These are phyloP conservation scores for Aspergillus nanangensis DNA, from an alignment of 495 filamentous ascomycete species.

Conservation along the genomic window DNA sequence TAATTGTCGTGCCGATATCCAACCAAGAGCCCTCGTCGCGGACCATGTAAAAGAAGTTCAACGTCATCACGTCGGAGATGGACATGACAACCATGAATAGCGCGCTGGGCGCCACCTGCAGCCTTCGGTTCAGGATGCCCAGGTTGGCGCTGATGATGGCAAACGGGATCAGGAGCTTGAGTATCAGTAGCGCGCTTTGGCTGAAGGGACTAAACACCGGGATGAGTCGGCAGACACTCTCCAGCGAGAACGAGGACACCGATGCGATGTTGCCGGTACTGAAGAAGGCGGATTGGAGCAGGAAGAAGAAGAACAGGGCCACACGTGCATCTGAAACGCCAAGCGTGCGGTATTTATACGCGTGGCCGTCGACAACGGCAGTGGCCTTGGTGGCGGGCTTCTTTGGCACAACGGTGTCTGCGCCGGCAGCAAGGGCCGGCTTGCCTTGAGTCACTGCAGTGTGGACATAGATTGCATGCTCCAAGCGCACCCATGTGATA, in stretches of 20 bases:
- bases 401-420: slow-evolving; percentile 12
- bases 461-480: slow-evolving; percentile 70
- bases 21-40: slow-evolving; percentile 95
- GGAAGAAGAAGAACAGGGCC: slow-evolving; percentile 88
- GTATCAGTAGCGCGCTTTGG: slow-evolving; percentile 79
- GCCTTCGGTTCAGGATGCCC: slow-evolving; percentile 81
- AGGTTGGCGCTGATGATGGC: slow-evolving; percentile 89
- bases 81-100: slow-evolving; percentile 96
- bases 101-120: slow-evolving; percentile 76
- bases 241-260: slow-evolving; percentile 89
- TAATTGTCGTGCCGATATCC: slow-evolving; percentile 95
- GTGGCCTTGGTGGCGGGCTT: slow-evolving; percentile 26
- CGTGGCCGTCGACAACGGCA: slow-evolving; percentile 28
- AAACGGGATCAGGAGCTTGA: slow-evolving; percentile 94
- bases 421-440: slow-evolving; percentile 11
- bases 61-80: slow-evolving; percentile 83
- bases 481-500: slow-evolving; percentile 84
- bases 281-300: slow-evolving; percentile 96
- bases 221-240: slow-evolving; percentile 85
- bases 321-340: slow-evolving; percentile 79
- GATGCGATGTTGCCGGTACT: slow-evolving; percentile 95
- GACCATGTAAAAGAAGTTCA: slow-evolving; percentile 98
- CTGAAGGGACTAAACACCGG: slow-evolving; percentile 93
- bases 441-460: slow-evolving; percentile 26
- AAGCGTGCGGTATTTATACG: slow-evolving; percentile 61